Conservation (phyloP, 176 grass and related monocot species). For the Phragmites australis region DNA sequence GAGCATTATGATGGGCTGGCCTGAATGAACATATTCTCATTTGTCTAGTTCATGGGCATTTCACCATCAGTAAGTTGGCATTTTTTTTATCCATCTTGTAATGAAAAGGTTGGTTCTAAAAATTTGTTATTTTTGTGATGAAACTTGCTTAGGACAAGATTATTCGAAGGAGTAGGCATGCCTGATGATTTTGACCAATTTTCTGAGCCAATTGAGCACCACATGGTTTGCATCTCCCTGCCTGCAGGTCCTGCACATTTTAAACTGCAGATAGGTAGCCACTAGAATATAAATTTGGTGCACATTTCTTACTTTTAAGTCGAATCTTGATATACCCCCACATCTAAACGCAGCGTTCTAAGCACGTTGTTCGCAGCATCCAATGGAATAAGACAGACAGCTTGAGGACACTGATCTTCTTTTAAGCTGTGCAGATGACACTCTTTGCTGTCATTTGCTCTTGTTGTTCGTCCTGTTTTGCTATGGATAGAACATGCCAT, state of each 20-base stretch:
- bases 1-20: neutral
- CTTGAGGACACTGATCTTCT: constrained; percentile 18
- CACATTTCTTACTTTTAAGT: neutral
- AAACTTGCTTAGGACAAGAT: neutral
- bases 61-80: neutral
- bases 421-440: constrained; percentile 5
- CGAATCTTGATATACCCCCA: constrained; percentile 11
- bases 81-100: too few species aligned
- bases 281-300: neutral
- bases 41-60: neutral
- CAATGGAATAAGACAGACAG: constrained; percentile 27
- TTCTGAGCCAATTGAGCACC: neutral
- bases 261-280: neutral
- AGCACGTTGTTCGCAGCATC: constrained; percentile 12
- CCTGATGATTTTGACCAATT: neutral
- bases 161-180: neutral
- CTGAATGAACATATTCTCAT: neutral
- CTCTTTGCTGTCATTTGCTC: constrained; percentile 24
- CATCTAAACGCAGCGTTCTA: constrained; percentile 11
- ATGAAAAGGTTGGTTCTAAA: too few species aligned
- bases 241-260: too few species aligned
- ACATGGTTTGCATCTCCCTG: neutral
- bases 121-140: too few species aligned
- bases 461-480: constrained; percentile 12
- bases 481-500: constrained; percentile 5